phyloP scores from a whole-genome alignment of 306 rosid species.

The Sesbania bispinosa region DNA sequence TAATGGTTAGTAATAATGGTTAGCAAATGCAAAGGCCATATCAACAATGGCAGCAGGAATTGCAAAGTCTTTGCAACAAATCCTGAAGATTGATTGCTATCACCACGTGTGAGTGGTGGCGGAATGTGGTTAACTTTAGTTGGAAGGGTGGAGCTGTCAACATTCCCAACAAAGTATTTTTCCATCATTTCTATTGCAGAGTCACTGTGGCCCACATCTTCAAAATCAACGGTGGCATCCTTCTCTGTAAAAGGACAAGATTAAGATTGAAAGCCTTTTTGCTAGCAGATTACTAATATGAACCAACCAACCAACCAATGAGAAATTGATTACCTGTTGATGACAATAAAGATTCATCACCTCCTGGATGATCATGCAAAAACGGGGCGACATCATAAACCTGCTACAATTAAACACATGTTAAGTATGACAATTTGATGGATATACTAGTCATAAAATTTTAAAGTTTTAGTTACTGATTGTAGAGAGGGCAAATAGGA shows the following conservation, averaged over 20 bases:
- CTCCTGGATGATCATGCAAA: slow-evolving; percentile 88
- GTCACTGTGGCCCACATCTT: slow-evolving; percentile 75
- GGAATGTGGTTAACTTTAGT: slow-evolving; percentile 24
- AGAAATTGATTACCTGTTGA: slow-evolving; percentile 48
- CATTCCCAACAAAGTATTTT: slow-evolving; percentile 52
- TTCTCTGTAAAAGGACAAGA: slow-evolving; percentile 39
- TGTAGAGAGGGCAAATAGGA: neutral
- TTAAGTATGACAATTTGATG: neutral
- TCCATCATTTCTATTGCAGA: slow-evolving; percentile 57
- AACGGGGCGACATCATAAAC: slow-evolving; percentile 71
- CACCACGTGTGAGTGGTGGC: slow-evolving; percentile 17
- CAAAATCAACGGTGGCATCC: slow-evolving; percentile 79
- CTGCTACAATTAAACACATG: slow-evolving; percentile 29
- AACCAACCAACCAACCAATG: neutral
- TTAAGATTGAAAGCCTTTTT: neutral
- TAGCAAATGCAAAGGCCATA: slow-evolving; percentile 49
- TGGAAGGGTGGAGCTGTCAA: slow-evolving; percentile 53
- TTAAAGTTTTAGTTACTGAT: neutral
- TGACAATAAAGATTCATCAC: slow-evolving; percentile 67
- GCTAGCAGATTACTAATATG: neutral
- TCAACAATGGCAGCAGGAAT: slow-evolving; percentile 52
- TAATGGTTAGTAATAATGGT: too few species aligned
- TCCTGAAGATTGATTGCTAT: slow-evolving; percentile 33
- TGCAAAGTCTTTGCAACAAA: slow-evolving; percentile 40
- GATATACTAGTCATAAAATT: neutral